Base-by-base conservation (phyloP, 2,329 filamentous ascomycete genomes). In the Trichoderma sp. region DNA sequence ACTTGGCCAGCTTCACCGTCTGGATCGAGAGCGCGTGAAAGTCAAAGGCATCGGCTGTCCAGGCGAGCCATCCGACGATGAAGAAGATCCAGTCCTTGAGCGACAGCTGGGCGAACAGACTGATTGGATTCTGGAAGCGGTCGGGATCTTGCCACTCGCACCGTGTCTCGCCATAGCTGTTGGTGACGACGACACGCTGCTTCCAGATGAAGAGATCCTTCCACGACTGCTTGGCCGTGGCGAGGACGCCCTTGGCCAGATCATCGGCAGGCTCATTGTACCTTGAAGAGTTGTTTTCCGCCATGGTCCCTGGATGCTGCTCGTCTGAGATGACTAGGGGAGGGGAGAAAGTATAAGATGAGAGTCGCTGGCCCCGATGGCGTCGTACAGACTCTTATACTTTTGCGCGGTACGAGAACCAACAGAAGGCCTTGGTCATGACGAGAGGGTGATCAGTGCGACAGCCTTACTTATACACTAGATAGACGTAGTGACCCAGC, bases 1-100 rank as follows among this genome's bases (percentile, higher is more conserved):
- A 83, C 48, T 80, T 72, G 57, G 83, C 85, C 27, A 94, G 81
- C 79, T 93, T 92, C 72, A 85, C 85, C 4, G 91, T 92, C 77
- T 93, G 91, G 71, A 94, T 92, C 5, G 89, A 91, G 9, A 94
- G 83, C 29, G 92, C 90, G 78, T 93, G 91, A 76, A 94, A 94
- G 78, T 93, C 92, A 76, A 94, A 94, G 4, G 92, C 91, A 76
- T 94, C 92, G 67, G 91, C 91, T 1, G 87, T 91, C 92, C 92
- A 94, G 17, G 91, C 89, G 37, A 85, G 78, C 75, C 94, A 88
- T 3, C 91, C 92, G 12, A 93, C 89, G 48, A 91, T 71, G 80
- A 94, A 89, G 81, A 92, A 93, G 17, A 91, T 74, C 91, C 92
- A 94, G 75, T 91, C 88, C 69, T 83, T 86, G 27, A 81, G 80